Evolutionary conservation across 306 rosid species (phyloP).

Genomic region (Canavalia gladiata): DNA sequence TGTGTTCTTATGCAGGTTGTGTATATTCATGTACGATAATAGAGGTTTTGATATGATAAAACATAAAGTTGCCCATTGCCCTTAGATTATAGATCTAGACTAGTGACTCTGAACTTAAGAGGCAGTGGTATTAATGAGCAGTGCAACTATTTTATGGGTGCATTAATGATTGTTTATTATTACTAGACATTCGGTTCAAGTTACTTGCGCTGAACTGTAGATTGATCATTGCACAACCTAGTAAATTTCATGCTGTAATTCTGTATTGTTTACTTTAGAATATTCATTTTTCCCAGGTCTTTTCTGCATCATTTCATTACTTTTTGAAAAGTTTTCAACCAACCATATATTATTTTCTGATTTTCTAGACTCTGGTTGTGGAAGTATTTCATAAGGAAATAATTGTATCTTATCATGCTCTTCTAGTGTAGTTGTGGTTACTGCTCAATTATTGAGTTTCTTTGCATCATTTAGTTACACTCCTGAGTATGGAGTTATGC

Average conservation of each 20-base stretch:
- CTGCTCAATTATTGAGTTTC: constrained; percentile 24
- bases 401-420: constrained; percentile 14
- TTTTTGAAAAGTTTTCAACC: neutral
- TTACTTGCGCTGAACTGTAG: constrained; percentile 1
- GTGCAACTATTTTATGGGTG: constrained; percentile 6
- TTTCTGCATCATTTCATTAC: neutral
- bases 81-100: neutral
- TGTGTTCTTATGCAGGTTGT: neutral
- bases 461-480: constrained; percentile 31
- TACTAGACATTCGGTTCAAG: constrained; percentile 8
- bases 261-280: constrained; percentile 5
- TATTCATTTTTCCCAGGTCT: neutral
- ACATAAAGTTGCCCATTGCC: neutral
- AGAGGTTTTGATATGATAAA: neutral
- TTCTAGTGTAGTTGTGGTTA: constrained; percentile 1
- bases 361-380: constrained; percentile 7
- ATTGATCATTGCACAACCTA: constrained; percentile 16
- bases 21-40: neutral
- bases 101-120: neutral
- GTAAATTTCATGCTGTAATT: constrained; percentile 13
- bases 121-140: neutral
- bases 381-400: neutral
- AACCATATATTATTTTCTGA: constrained; percentile 19
- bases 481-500: neutral
- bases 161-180: constrained; percentile 13